phyloP scores from a whole-genome alignment of 1,284 basidiomycete genomes.

The Cutaneotrichosporon arboriforme region DNA sequence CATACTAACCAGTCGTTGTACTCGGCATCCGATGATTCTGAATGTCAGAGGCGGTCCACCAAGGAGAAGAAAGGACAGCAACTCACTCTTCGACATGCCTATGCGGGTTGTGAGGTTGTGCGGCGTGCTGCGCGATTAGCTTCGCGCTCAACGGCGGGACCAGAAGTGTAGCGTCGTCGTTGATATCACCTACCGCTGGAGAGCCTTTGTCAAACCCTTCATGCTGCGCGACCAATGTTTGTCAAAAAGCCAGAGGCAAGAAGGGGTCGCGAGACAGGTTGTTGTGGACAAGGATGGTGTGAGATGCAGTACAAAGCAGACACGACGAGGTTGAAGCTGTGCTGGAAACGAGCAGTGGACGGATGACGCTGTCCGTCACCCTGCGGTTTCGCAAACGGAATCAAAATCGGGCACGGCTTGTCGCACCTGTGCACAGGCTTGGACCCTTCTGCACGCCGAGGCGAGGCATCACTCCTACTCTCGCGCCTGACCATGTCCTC shows the following conservation, averaged over 20 bases:
- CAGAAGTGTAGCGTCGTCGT: too few relatives aligned
- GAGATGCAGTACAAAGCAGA: too few relatives aligned
- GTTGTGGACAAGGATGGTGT: too few relatives aligned
- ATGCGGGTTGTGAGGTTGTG: conserved; percentile 77
- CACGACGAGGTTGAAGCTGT: neutral
- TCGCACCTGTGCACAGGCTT: too few relatives aligned
- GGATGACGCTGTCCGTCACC: neutral
- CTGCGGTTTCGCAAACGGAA: too few relatives aligned
- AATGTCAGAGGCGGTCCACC: neutral
- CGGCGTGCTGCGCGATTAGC: conserved; percentile 58
- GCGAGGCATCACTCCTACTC: too few relatives aligned
- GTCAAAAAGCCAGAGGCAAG: neutral
- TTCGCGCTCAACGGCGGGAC: too few relatives aligned
- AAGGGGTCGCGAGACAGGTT: too few relatives aligned
- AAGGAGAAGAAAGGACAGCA: neutral
- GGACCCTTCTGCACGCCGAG: too few relatives aligned
- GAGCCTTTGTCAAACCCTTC: conserved; percentile 74
- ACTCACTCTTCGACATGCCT: conserved; percentile 85
- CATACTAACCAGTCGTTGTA: conserved; percentile 53
- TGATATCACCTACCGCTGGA: conserved; percentile 66
- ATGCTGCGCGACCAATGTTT: conserved; percentile 46
- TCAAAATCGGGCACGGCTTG: too few relatives aligned
- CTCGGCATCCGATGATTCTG: conserved; percentile 79
- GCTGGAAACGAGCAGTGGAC: neutral
- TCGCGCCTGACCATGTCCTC: too few relatives aligned